Conservation (phyloP, 352 stramenopile genomes). For the Phytophthora citrophthora region DNA sequence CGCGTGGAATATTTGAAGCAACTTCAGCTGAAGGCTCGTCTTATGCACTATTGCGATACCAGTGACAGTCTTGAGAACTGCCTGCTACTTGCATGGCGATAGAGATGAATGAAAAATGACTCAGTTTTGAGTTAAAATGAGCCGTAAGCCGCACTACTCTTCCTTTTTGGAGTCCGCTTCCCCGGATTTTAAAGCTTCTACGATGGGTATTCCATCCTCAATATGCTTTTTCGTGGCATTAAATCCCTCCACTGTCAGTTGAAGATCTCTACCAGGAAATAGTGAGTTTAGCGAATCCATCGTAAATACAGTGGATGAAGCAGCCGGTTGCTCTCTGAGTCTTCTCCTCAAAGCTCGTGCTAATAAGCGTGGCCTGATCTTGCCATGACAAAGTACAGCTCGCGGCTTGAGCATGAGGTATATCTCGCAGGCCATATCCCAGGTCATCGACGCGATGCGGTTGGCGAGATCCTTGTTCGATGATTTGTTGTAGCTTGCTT, state of each 20-base stretch:
- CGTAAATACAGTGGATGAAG: conserved; percentile 4
- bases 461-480: conserved; percentile 20
- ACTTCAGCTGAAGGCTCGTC: conserved; percentile 59
- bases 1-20: conserved; percentile 62
- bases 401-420: neutral
- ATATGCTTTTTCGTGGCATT: conserved; percentile 26
- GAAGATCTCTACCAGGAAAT: conserved; percentile 19
- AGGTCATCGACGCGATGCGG: conserved; percentile 33
- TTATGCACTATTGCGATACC: conserved; percentile 83
- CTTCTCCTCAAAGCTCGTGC: conserved; percentile 11
- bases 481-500: conserved; percentile 35
- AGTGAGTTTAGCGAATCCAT: conserved; percentile 15
- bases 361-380: conserved; percentile 27
- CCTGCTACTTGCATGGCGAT: conserved; percentile 72
- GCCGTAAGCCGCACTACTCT: too few species aligned
- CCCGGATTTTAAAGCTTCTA: conserved; percentile 12
- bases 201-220: conserved; percentile 15
- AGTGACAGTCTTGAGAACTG: conserved; percentile 85
- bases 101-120: neutral
- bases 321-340: neutral
- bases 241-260: neutral
- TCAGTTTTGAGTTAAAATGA: too few species aligned
- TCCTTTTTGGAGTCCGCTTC: neutral
- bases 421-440: conserved; percentile 26
- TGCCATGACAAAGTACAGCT: conserved; percentile 16